Percentiles rank a stretch among this genome's conserved stretches.
Evolutionary conservation across 2,329 filamentous ascomycete species (phyloP).

Genomic region (Scorias spongiosa): DNA sequence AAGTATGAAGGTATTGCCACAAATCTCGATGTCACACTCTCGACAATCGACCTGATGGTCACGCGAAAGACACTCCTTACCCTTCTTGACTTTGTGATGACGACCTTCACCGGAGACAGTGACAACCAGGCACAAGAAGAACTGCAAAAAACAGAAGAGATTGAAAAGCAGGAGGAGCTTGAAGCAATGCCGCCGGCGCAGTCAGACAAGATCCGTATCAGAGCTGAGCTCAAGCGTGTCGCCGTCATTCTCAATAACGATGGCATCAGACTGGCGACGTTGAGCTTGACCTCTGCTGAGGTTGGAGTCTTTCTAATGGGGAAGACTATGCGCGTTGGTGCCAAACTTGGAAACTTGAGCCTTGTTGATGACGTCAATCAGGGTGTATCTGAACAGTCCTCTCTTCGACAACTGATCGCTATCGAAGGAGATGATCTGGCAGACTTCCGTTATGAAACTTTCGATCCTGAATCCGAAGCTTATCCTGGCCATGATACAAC

Average conservation of each 20-base stretch:
- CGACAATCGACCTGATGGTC: slow-evolving; percentile 90
- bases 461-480: slow-evolving; percentile 56
- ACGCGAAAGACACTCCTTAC: slow-evolving; percentile 87
- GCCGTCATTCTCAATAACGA: slow-evolving; percentile 94
- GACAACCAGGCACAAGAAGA: slow-evolving; percentile 6
- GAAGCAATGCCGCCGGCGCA: slow-evolving; percentile 21
- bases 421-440: slow-evolving; percentile 93
- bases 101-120: slow-evolving; percentile 56
- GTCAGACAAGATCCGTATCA: slow-evolving; percentile 74
- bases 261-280: slow-evolving; percentile 79
- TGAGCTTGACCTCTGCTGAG: slow-evolving; percentile 85
- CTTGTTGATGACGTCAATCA: slow-evolving; percentile 89
- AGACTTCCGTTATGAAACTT: slow-evolving; percentile 96
- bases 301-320: slow-evolving; percentile 78
- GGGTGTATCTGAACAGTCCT: slow-evolving; percentile 67
- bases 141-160: slow-evolving; percentile 10
- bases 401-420: slow-evolving; percentile 72
- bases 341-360: slow-evolving; percentile 72
- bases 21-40: slow-evolving; percentile 79
- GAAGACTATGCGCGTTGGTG: slow-evolving; percentile 73
- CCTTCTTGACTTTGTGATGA: slow-evolving; percentile 79
- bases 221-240: slow-evolving; percentile 85
- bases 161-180: slow-evolving; percentile 17
- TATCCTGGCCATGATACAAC: slow-evolving; percentile 95
- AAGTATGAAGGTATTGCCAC: slow-evolving; percentile 88